Conservation (phyloP, 805 yeast genomes). For the Ascoidea asiatica region DNA sequence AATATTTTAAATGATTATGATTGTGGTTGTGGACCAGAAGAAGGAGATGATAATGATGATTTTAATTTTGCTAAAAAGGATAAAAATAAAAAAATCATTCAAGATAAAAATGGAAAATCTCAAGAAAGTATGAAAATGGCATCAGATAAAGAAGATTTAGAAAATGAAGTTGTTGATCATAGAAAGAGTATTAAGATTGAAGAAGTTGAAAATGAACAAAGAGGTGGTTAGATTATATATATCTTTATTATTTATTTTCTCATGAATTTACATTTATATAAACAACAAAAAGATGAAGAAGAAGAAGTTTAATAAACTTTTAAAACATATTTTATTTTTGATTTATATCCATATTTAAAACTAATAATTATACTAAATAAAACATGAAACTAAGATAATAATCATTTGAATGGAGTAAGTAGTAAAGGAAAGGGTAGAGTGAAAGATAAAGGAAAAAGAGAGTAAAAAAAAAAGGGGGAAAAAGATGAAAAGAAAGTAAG, state of each 20-base stretch:
- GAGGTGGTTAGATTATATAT: conserved; percentile 23
- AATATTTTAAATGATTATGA: conserved; percentile 81
- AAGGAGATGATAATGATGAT: conserved; percentile 29
- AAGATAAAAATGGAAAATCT: neutral
- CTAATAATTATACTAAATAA: no score
- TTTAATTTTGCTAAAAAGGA: conserved; percentile 20
- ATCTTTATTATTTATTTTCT: neutral
- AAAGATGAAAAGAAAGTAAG: no score
- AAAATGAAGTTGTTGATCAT: conserved; percentile 21
- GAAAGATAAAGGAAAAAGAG: no score
- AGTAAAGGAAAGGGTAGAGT: no score
- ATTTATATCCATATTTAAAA: no score
- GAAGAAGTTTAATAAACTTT: no score
- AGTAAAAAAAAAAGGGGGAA: no score
- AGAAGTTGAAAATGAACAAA: conserved; percentile 29
- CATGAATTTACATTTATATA: neutral
- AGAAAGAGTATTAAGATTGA: conserved; percentile 32
- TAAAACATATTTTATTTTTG: no score
- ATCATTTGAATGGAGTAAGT: no score
- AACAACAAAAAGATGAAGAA: conserved; percentile 3
- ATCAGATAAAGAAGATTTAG: conserved; percentile 2
- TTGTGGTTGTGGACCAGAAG: conserved; percentile 87
- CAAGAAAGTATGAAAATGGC: neutral
- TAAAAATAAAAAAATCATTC: conserved; percentile 12
- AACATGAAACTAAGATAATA: no score